Evolutionary conservation across 108 stramenopile genomes (phyloP), one percentile per base, ranked within the genome.

Genomic region (Cyclotella choctawhatcheeana): DNA sequence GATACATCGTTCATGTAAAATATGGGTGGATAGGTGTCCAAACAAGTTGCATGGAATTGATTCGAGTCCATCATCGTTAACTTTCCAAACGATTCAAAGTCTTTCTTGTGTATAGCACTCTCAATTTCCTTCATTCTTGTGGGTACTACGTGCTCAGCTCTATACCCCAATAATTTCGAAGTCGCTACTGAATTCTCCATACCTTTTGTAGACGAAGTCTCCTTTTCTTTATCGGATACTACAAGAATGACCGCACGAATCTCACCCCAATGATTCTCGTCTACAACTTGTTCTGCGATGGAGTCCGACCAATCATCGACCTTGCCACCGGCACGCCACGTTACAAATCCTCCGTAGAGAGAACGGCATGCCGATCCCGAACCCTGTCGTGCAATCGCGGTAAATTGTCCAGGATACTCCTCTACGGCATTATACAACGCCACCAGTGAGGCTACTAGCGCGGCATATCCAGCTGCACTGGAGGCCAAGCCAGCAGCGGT

Each of bases 1-100:
- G 88, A 89, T 37, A 84, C 71, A 79, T 98, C 99, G 74, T 98
- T 98, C 97, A 99, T 97, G 89, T 99, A 99, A 78, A 97, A 97
- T 63, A 99, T 97, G 24, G 99, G 99, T 51, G 99, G 99, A 79
- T 93, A 99, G n/a, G 98, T 99, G 83, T 99, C 99, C 40, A 98
- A 74, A 83, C 99, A 99, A 8, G 91, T 92, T 32, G 97, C 95
- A 83, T 99, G 99, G 82, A 99, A 99, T 67, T 97, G 97, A 80
- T 97, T 97, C 54, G 94, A 96, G 82, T 98, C 97, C 67, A 80
- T 82, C 99, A 98, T 98, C 55, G 97, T 98, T 10, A 98, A 52
- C 56, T 89, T 72, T 7, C 93, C 99, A 88, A 99, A 99, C 12
- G 87, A 58, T 54, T 71, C 83, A 85, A 99, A 99, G 76, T 99